phyloP scores from a whole-genome alignment of 2,329 filamentous ascomycete genomes.

The Rhinocladiella mackenziei region DNA sequence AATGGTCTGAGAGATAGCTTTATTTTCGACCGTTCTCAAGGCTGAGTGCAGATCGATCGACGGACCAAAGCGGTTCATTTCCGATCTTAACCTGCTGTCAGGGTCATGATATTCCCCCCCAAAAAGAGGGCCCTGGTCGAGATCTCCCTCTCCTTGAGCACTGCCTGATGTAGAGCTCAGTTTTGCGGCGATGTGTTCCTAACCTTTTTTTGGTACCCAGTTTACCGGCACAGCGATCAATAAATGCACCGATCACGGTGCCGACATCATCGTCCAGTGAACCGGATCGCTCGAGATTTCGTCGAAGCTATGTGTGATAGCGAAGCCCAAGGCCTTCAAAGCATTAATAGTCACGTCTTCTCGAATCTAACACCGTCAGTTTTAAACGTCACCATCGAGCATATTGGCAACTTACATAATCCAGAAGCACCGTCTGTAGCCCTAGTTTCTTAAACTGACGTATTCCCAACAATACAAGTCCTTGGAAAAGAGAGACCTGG shows the following conservation, averaged over 20 bases:
- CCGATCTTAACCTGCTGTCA: no score
- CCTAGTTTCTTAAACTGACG: constrained; percentile 77
- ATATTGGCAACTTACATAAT: constrained; percentile 62
- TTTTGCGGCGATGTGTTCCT: no score
- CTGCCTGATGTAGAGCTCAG: no score
- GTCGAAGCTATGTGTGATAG: constrained; percentile 73
- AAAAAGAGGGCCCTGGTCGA: no score
- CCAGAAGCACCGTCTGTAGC: constrained; percentile 67
- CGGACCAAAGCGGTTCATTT: no score
- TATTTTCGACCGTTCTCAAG: no score
- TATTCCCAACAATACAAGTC: constrained; percentile 73
- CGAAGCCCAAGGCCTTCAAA: constrained; percentile 74
- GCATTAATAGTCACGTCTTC: constrained; percentile 70
- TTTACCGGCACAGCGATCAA: no score
- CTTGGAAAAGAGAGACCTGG: constrained; percentile 70
- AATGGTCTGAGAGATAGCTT: no score
- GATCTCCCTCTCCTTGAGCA: no score
- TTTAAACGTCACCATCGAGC: constrained; percentile 3
- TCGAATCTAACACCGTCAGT: constrained; percentile 52
- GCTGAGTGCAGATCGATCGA: no score
- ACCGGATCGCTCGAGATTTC: constrained; percentile 68
- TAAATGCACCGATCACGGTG: constrained; percentile 10
- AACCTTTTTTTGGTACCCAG: no score
- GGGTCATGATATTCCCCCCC: no score
- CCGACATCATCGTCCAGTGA: constrained; percentile 54